Percentiles rank a stretch among this genome's conserved stretches.
These are phyloP conservation scores for Aegilops umbellulata DNA, from an alignment of 176 grass and related monocot genomes.

Conservation along the genomic window DNA sequence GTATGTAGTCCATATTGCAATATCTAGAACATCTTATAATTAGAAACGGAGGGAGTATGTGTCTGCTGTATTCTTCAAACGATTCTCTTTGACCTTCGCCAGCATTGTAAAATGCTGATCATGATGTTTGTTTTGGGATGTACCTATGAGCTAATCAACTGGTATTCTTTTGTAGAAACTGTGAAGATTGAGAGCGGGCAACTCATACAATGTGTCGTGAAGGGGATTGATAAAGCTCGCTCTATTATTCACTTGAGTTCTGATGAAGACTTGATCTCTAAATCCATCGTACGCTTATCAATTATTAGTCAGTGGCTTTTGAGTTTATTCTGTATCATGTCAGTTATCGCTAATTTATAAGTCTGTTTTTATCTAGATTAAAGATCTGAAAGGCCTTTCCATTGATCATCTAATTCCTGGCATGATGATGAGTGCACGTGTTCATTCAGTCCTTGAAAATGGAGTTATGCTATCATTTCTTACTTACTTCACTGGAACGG, in stretches of 20 bases:
- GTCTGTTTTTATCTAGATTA: slow-evolving; percentile 54
- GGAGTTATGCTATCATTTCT: slow-evolving; percentile 93
- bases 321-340: slow-evolving; percentile 4
- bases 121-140: slow-evolving; percentile 18
- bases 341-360: slow-evolving; percentile 24
- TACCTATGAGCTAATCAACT: slow-evolving; percentile 18
- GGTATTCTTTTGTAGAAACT: slow-evolving; percentile 47
- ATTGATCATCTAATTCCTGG: slow-evolving; percentile 96
- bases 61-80: slow-evolving; percentile 8
- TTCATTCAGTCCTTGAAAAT: slow-evolving; percentile 84
- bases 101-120: slow-evolving; percentile 12
- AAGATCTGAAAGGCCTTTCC: slow-evolving; percentile 88
- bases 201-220: slow-evolving; percentile 76
- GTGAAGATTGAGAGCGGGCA: slow-evolving; percentile 46
- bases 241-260: slow-evolving; percentile 72
- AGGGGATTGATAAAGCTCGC: slow-evolving; percentile 73
- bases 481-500: slow-evolving; percentile 96
- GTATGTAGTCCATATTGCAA: no score
- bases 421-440: slow-evolving; percentile 92
- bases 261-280: slow-evolving; percentile 69
- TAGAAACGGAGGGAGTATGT: not conserved
- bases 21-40: no score
- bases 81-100: not conserved
- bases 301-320: not conserved
- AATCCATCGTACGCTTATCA: slow-evolving; percentile 60